A percentile compares a stretch with the other conserved stretches of the same genome.
These are phyloP conservation scores for Yarrowia sp. DNA, from an alignment of 805 yeast species.

Conservation along the genomic window DNA sequence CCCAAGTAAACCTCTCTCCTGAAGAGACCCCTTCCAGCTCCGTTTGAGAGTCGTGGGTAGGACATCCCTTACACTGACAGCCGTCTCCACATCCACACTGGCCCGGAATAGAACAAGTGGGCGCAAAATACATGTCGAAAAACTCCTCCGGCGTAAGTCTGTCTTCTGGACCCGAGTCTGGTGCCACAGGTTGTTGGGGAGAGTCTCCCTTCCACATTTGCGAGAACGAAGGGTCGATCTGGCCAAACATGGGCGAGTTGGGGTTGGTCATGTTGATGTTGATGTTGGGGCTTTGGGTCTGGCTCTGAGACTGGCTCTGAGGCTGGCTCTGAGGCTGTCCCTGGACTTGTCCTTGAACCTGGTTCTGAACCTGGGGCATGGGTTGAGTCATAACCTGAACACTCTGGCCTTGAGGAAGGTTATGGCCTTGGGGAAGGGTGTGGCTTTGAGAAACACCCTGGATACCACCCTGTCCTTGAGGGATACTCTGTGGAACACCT, in stretches of 20 bases:
- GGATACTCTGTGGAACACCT: background rate
- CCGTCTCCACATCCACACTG: constrained; percentile 40
- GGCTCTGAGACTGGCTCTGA: too few relatives aligned
- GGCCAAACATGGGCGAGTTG: constrained; percentile 1
- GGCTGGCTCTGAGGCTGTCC: too few relatives aligned
- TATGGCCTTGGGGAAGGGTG: background rate
- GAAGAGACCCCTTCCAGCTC: background rate
- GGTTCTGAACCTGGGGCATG: background rate
- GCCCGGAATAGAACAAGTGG: constrained; percentile 41
- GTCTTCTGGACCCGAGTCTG: constrained; percentile 3
- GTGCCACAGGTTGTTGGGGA: background rate
- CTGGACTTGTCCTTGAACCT: background rate
- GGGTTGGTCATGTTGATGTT: too few relatives aligned
- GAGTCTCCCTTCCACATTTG: constrained; percentile 16
- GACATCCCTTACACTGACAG: constrained; percentile 40
- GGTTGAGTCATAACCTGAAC: background rate
- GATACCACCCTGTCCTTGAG: background rate
- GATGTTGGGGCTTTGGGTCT: background rate
- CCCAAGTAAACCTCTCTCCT: constrained; percentile 15
- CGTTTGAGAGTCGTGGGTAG: constrained; percentile 31
- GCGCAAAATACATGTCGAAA: constrained; percentile 35
- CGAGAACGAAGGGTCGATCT: constrained; percentile 22
- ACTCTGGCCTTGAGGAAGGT: background rate
- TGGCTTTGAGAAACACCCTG: background rate
- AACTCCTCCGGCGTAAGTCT: constrained; percentile 26